These are phyloP conservation scores for Bryoerythrophyllum caledonicum DNA, from an alignment of 225 moss, liverwort and hornwort genomes.

Conservation along the genomic window DNA sequence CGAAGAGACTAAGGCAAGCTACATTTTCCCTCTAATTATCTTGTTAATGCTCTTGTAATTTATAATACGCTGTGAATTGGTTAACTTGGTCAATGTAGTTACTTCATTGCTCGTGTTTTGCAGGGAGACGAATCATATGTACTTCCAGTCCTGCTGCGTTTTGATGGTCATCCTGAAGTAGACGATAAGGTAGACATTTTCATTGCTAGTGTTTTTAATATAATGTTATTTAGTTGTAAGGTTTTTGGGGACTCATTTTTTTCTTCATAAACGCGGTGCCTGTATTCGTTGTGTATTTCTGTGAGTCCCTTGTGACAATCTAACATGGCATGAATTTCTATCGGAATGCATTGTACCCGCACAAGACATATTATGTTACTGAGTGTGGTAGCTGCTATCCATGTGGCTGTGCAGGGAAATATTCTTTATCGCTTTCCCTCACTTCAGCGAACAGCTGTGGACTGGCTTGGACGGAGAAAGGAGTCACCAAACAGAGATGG, in stretches of 20 bases:
- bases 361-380: neutral
- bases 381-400: constrained; percentile 9
- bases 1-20: constrained; percentile 57
- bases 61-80: neutral
- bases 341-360: neutral
- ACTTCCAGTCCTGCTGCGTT: constrained; percentile 73
- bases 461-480: constrained; percentile 65
- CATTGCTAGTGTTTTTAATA: neutral
- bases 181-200: constrained; percentile 52
- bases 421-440: constrained; percentile 86
- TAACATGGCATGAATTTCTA: neutral
- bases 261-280: neutral
- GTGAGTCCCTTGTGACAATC: neutral
- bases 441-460: constrained; percentile 69
- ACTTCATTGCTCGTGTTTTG: constrained; percentile 13
- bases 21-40: neutral
- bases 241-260: neutral
- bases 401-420: constrained; percentile 56
- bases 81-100: neutral
- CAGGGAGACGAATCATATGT: constrained; percentile 74
- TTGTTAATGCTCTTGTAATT: neutral
- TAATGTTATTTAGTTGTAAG: neutral
- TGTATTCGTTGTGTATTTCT: constrained; percentile 2
- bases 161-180: constrained; percentile 85
- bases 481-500: constrained; percentile 40